phyloP scores from a whole-genome alignment of 345 rosid species.

The Capsella bursapastoris region DNA sequence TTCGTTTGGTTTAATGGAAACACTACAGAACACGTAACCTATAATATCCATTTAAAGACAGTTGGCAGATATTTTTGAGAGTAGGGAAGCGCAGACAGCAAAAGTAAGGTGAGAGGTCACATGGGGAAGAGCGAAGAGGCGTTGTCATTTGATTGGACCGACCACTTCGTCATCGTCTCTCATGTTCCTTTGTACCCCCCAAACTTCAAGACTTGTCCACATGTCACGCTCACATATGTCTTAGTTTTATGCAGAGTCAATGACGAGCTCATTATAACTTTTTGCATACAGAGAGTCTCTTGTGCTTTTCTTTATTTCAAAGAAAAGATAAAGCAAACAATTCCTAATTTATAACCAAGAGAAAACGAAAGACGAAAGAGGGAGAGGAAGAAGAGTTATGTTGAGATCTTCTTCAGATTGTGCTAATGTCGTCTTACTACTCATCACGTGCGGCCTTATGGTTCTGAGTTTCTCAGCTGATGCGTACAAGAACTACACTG shows the following conservation, averaged over 20 bases:
- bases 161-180: slow-evolving; percentile 18
- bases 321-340: slow-evolving; percentile 6
- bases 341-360: neutral
- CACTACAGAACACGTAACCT: neutral
- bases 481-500: slow-evolving; percentile 90
- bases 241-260: slow-evolving; percentile 8
- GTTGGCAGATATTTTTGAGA: slow-evolving; percentile 30
- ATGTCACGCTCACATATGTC: slow-evolving; percentile 26
- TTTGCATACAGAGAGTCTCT: slow-evolving; percentile 24
- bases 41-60: slow-evolving; percentile 9
- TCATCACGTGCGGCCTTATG: slow-evolving; percentile 5
- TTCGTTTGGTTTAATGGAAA: neutral
- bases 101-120: slow-evolving; percentile 34
- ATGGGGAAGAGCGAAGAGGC: slow-evolving; percentile 18
- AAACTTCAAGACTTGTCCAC: slow-evolving; percentile 40
- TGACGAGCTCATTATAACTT: slow-evolving; percentile 24
- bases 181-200: slow-evolving; percentile 31
- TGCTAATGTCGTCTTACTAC: neutral
- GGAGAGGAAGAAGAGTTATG: slow-evolving; percentile 16
- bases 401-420: slow-evolving; percentile 29
- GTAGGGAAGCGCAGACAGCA: slow-evolving; percentile 31
- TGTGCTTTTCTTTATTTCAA: slow-evolving; percentile 27
- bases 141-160: slow-evolving; percentile 37
- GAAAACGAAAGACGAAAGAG: neutral
- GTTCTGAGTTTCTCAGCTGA: slow-evolving; percentile 41